A percentile compares a stretch with the other conserved stretches of the same genome.
phyloP scores from a whole-genome alignment of 176 grass and related monocot species.

The Puya raimondii region DNA sequence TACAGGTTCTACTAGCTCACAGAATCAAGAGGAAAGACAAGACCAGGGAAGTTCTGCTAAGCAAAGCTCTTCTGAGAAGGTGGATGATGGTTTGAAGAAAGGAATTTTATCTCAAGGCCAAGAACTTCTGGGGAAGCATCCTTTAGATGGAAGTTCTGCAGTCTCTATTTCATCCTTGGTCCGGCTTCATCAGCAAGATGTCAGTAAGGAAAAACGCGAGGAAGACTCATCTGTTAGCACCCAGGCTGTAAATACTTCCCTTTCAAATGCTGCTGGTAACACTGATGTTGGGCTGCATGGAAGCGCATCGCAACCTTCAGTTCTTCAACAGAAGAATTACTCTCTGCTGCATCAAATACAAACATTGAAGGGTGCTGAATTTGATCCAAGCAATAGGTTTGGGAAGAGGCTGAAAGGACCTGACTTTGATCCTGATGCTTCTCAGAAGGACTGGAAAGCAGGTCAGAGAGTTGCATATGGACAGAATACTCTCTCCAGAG shows the following conservation, averaged over 20 bases:
- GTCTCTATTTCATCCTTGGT: conserved; percentile 40
- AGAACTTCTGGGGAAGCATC: conserved; percentile 39
- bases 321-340: conserved; percentile 62
- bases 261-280: conserved; percentile 20
- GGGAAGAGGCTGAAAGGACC: conserved; percentile 49
- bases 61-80: conserved; percentile 34
- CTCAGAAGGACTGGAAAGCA: conserved; percentile 51
- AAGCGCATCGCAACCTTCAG: conserved; percentile 35
- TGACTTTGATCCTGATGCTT: conserved; percentile 47
- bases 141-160: conserved; percentile 35
- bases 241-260: conserved; percentile 35
- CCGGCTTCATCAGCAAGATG: conserved; percentile 47
- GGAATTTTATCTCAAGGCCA: conserved; percentile 29
- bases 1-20: conserved; percentile 55
- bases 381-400: conserved; percentile 44
- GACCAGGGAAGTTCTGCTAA: conserved; percentile 32
- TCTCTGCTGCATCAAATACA: conserved; percentile 78
- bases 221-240: conserved; percentile 36
- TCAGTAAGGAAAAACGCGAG: conserved; percentile 38
- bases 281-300: conserved; percentile 50
- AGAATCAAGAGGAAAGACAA: conserved; percentile 61
- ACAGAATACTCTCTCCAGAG: conserved; percentile 27
- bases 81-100: conserved; percentile 29
- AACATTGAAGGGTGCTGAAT: conserved; percentile 47
- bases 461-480: conserved; percentile 52